Evolutionary conservation across 1,284 basidiomycete genomes (phyloP), one percentile per base, ranked within the genome.

Genomic region (Coniferiporia weirii): DNA sequence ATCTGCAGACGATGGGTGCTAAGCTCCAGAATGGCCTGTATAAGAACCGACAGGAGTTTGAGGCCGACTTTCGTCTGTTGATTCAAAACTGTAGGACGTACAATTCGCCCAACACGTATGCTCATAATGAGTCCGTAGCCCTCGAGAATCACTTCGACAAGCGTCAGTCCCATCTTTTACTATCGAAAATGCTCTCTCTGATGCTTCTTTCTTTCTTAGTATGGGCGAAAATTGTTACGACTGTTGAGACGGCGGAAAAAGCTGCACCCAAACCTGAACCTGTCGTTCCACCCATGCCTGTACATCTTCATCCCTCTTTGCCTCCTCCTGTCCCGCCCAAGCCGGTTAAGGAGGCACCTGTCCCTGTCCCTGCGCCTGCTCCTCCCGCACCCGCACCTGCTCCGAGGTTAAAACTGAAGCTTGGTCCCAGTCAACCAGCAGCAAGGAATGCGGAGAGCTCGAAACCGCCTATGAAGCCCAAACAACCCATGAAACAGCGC

Each of bases 1-100:
- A 99, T 70, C 77, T 99, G 12, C 87, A 86, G 52, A 95, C 94
- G 0, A 91, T 97, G 76, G 78, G 80, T 19, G 90, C 90, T 56
- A 98, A 97, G 72, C 76, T 99, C 22, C 87, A 93, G 66, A 84
- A 82, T 61, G 94, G 94, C 0, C 83, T 95, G 54, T 99, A 98
- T 75, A 81, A 84, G 62, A 84, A 91, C 66, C 86, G 95, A 20
- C 85, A 88, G 68, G 88, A 81, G 19, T 96, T 98, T 70, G 87
- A 89, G 66, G 78, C 80, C 17, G 96, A 99, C 71, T 91, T 99
- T 70, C 85, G 82, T 60, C 81, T 98, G 52, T 92, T 99, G 82
- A 82, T 95, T 61, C 70, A 76, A 52, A 99, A 99, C 68, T 93
- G 95, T 44, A 90, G 90, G 70, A 79, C 81, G 17, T 99, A 96